phyloP scores from a whole-genome alignment of 108 stramenopile species.

The Conticribra weissflogii region DNA sequence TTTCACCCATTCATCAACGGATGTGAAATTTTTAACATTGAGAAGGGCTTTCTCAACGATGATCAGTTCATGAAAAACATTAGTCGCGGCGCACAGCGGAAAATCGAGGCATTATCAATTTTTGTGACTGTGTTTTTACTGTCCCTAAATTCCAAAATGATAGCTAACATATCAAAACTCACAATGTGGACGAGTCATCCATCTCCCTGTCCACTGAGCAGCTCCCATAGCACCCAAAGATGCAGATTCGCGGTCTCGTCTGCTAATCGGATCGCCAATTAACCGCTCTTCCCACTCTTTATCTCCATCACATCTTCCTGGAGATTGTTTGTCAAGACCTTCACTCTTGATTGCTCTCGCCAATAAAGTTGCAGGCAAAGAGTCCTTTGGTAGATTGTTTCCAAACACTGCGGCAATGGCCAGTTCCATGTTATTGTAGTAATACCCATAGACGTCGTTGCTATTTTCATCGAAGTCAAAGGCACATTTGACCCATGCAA shows the following conservation, averaged over 20 bases:
- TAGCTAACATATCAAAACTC: slow-evolving; percentile 2
- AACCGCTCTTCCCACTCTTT: slow-evolving; percentile 54
- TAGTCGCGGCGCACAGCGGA: no score
- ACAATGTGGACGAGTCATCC: slow-evolving; percentile 72
- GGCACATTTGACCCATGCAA: slow-evolving; percentile 74
- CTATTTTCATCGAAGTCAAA: slow-evolving; percentile 49
- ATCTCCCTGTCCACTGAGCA: slow-evolving; percentile 75
- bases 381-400: slow-evolving; percentile 52
- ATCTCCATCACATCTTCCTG: neutral
- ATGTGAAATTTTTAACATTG: slow-evolving; percentile 51
- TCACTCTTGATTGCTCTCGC: slow-evolving; percentile 51
- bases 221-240: slow-evolving; percentile 79
- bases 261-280: slow-evolving; percentile 54
- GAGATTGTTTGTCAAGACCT: slow-evolving; percentile 29
- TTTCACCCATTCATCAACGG: slow-evolving; percentile 72
- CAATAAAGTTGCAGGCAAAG: slow-evolving; percentile 51
- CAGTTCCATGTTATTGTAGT: slow-evolving; percentile 71
- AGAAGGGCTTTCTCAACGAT: no score
- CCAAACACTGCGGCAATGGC: slow-evolving; percentile 79
- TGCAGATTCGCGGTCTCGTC: slow-evolving; percentile 62
- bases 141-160: neutral
- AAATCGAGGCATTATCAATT: no score
- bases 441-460: slow-evolving; percentile 33
- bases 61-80: no score
- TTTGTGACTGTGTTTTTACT: no score